Conservation (phyloP, 768 basidiomycete species). For the Mycena leptocephala region DNA sequence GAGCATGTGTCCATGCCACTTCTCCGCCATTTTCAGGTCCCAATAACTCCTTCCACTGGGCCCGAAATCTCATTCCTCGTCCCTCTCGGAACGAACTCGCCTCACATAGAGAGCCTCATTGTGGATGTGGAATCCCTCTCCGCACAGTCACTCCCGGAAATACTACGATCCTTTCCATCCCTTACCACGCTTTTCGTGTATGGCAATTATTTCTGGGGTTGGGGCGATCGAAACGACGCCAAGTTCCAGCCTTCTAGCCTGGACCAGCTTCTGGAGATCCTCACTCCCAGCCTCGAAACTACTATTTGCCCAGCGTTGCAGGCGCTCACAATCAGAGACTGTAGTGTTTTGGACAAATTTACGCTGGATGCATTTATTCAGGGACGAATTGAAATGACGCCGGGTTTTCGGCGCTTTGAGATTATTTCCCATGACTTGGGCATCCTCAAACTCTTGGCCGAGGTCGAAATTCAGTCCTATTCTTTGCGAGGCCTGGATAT, state of each 20-base stretch:
- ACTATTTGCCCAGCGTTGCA: not conserved
- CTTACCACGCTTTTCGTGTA: not conserved
- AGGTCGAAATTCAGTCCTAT: not conserved
- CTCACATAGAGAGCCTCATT: not conserved
- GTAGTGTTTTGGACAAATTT: not conserved
- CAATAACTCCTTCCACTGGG: not conserved
- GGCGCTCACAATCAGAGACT: not conserved
- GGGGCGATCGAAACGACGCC: too few species aligned
- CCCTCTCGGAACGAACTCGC: not conserved
- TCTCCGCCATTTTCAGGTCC: not conserved
- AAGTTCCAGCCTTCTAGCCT: not conserved
- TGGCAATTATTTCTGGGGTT: too few species aligned
- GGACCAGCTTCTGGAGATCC: not conserved
- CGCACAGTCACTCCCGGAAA: constrained; percentile 48
- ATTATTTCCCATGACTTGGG: not conserved
- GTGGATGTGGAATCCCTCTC: not conserved
- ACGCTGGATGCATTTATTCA: not conserved
- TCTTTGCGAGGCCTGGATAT: not conserved
- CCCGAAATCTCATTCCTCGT: not conserved
- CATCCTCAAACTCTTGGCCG: not conserved
- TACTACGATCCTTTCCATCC: not conserved
- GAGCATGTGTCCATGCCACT: not conserved
- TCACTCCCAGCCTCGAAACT: not conserved
- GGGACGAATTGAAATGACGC: not conserved
- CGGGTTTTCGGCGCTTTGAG: not conserved